Evolutionary conservation across 2,329 filamentous ascomycete species (phyloP).

Genomic region (Penicillium sclerotigenum): DNA sequence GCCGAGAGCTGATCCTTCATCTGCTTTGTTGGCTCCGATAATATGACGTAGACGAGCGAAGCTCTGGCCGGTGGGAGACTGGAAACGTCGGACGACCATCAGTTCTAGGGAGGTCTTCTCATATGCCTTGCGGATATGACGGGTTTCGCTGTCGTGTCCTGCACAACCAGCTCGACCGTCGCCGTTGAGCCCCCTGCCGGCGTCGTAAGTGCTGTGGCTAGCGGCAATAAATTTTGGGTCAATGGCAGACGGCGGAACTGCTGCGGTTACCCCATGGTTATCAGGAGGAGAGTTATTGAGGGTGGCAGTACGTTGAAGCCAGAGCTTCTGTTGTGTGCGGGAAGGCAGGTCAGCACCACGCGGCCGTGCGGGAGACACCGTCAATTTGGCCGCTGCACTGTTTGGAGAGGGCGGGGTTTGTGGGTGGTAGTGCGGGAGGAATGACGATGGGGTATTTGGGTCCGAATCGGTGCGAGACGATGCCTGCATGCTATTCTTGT

Average conservation of each 20-base stretch:
- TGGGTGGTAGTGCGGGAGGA: constrained; percentile 48
- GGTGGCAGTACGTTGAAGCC: constrained; percentile 46
- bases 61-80: constrained; percentile 44
- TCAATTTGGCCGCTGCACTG: constrained; percentile 25
- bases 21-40: constrained; percentile 20
- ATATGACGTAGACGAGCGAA: constrained; percentile 38
- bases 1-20: constrained; percentile 24
- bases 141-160: constrained; percentile 37
- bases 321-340: constrained; percentile 49
- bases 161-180: constrained; percentile 25
- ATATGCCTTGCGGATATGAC: constrained; percentile 44
- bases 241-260: constrained; percentile 34
- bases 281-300: constrained; percentile 46
- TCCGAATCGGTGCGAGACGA: constrained; percentile 43
- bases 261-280: constrained; percentile 32
- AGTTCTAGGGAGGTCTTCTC: constrained; percentile 44
- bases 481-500: constrained; percentile 28
- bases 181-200: constrained; percentile 30
- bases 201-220: constrained; percentile 30
- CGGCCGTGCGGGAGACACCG: constrained; percentile 36
- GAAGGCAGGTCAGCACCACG: constrained; percentile 41
- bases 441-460: constrained; percentile 46
- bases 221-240: constrained; percentile 35
- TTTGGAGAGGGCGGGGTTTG: constrained; percentile 45
- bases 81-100: constrained; percentile 46